phyloP scores from a whole-genome alignment of 1,139 yeast species.

The Tardiomyces depauwii region DNA sequence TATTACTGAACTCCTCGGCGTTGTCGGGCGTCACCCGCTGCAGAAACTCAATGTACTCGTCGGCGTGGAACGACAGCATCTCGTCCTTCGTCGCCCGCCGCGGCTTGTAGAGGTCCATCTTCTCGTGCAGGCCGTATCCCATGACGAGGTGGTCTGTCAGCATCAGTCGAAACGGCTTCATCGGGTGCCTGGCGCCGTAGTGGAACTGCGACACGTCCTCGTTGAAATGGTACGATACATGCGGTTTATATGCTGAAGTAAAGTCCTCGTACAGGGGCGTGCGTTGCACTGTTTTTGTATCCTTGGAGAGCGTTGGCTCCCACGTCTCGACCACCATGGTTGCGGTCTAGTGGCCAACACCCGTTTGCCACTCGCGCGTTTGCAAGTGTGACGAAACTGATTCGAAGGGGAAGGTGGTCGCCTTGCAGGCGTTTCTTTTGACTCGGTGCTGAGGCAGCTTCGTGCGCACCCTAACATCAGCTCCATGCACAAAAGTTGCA shows the following conservation, averaged over 20 bases:
- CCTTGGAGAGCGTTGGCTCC: conserved; percentile 31
- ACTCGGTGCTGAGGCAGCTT: no score
- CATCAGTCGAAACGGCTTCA: conserved; percentile 96
- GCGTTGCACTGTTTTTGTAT: conserved; percentile 43
- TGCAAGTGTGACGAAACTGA: no score
- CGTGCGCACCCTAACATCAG: no score
- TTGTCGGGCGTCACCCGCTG: conserved; percentile 74
- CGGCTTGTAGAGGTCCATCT: conserved; percentile 84
- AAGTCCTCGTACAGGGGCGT: conserved; percentile 47
- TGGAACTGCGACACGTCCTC: conserved; percentile 73
- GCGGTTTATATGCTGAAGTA: conserved; percentile 18
- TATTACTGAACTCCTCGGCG: conserved; percentile 44
- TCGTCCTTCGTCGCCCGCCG: conserved; percentile 74
- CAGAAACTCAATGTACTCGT: conserved; percentile 76
- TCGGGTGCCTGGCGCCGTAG: conserved; percentile 89
- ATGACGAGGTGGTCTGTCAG: conserved; percentile 86
- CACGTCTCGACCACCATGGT: conserved; percentile 20
- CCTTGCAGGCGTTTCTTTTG: no score
- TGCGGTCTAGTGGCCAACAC: not conserved
- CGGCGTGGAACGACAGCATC: conserved; percentile 69
- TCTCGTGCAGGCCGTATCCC: conserved; percentile 73
- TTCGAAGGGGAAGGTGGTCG: no score
- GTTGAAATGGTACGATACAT: conserved; percentile 82
- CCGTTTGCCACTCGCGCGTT: no score
- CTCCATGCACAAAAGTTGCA: no score